These are phyloP conservation scores for Tylopilus cervinicoccineus DNA, from an alignment of 768 basidiomycete species.

Conservation along the genomic window DNA sequence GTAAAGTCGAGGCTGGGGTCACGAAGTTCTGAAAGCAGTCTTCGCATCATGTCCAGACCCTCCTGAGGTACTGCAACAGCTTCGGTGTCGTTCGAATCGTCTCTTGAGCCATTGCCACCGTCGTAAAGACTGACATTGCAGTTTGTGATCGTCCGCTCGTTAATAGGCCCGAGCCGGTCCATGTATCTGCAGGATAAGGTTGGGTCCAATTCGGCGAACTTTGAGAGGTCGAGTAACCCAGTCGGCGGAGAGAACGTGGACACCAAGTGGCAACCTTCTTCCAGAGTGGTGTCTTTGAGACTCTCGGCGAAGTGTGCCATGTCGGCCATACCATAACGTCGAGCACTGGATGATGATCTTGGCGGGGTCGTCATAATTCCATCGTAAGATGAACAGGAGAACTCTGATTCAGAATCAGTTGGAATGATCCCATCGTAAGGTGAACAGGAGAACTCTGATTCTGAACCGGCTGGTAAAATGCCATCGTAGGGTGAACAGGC, in stretches of 20 bases:
- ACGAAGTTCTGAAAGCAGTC: conserved; percentile 13
- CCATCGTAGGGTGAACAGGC: neutral
- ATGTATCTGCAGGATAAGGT: neutral
- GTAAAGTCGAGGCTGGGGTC: conserved; percentile 9
- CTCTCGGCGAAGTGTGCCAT: neutral
- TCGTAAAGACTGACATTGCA: neutral
- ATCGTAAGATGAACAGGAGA: neutral
- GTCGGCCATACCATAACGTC: conserved; percentile 12
- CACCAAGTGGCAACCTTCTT: neutral
- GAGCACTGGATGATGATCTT: neutral
- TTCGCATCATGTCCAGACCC: conserved; percentile 10
- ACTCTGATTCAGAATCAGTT: neutral
- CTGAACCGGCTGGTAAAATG: neutral
- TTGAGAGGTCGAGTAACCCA: neutral
- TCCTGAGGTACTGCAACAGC: neutral
- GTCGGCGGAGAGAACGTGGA: neutral
- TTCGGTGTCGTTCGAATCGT: neutral
- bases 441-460: neutral
- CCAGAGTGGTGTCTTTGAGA: neutral
- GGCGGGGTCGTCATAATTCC: neutral
- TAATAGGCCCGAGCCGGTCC: neutral
- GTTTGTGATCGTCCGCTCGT: neutral
- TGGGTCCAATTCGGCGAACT: neutral
- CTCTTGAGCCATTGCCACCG: neutral
- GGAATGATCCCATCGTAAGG: neutral